These are phyloP conservation scores for Theobroma cacao DNA, from an alignment of 345 rosid genomes.

Conservation along the genomic window DNA sequence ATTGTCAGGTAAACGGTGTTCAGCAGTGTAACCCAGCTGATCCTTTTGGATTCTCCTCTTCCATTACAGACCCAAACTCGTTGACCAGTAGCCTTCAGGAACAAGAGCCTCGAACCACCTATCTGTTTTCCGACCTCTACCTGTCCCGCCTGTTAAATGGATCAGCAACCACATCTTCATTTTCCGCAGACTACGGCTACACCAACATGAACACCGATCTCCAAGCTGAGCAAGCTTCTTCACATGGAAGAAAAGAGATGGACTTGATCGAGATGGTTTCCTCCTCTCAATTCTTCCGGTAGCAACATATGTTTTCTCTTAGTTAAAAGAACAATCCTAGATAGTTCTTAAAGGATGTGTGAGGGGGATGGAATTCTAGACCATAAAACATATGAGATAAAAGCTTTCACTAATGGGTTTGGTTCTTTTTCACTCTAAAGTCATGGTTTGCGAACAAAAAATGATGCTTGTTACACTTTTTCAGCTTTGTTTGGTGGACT, in stretches of 20 bases:
- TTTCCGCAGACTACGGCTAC: constrained; percentile 15
- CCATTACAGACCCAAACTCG: constrained; percentile 8
- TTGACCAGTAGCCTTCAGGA: constrained; percentile 4
- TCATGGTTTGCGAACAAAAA: not conserved
- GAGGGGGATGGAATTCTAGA: not conserved
- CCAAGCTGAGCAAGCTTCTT: constrained; percentile 25
- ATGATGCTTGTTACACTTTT: not conserved
- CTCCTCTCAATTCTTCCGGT: constrained; percentile 40
- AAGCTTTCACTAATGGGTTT: not conserved
- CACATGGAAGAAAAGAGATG: constrained; percentile 57
- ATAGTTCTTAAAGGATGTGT: not conserved
- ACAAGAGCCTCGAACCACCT: constrained; percentile 21
- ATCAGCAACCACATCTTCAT: constrained; percentile 23
- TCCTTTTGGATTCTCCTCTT: constrained; percentile 17
- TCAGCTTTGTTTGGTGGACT: not conserved
- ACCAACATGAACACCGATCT: constrained; percentile 16
- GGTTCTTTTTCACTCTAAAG: not conserved
- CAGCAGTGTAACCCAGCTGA: constrained; percentile 8
- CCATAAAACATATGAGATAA: no score
- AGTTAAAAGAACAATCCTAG: not conserved
- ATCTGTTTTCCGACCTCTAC: constrained; percentile 59
- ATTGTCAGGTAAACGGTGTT: constrained; percentile 10
- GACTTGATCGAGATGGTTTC: constrained; percentile 96
- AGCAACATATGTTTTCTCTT: constrained; percentile 21
- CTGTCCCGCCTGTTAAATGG: constrained; percentile 59